A percentile compares a stretch with the other conserved stretches of the same genome.
These are phyloP conservation scores for Eimeria zaria DNA, from an alignment of 169 alveolate genomes.

Conservation along the genomic window DNA sequence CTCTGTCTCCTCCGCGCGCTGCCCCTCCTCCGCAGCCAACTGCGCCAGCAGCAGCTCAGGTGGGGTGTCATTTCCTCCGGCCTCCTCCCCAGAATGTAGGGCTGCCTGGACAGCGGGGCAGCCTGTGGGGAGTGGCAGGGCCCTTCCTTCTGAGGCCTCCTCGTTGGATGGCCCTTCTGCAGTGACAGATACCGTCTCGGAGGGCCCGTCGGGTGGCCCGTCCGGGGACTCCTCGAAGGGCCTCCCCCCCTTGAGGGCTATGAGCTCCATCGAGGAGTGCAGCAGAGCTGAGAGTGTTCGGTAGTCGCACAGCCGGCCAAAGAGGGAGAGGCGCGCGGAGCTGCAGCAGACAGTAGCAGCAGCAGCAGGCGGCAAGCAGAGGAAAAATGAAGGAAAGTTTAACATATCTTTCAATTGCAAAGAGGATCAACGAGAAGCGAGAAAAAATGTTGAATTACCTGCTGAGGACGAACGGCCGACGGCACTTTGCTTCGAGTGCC, in stretches of 20 bases:
- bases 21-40: conserved; percentile 21
- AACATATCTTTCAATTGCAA: neutral
- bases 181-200: neutral
- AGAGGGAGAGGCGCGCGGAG: conserved; percentile 64
- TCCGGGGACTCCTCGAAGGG: neutral
- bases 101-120: neutral
- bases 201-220: neutral
- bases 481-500: conserved; percentile 45
- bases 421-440: neutral
- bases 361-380: neutral
- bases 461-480: conserved; percentile 69
- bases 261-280: neutral
- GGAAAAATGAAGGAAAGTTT: neutral
- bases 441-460: neutral
- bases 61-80: neutral
- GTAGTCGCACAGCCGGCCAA: conserved; percentile 75
- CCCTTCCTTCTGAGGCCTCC: neutral
- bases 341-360: conserved; percentile 9
- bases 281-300: conserved; percentile 19
- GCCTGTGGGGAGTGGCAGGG: neutral
- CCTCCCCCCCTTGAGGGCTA: neutral
- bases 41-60: conserved; percentile 38
- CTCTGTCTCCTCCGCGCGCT: neutral
- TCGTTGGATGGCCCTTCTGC: neutral
- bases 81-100: neutral